Percentiles rank a stretch among this genome's conserved stretches.
Conservation (phyloP, 2,329 filamentous ascomycete genomes). For the Aureobasidium sp. region DNA sequence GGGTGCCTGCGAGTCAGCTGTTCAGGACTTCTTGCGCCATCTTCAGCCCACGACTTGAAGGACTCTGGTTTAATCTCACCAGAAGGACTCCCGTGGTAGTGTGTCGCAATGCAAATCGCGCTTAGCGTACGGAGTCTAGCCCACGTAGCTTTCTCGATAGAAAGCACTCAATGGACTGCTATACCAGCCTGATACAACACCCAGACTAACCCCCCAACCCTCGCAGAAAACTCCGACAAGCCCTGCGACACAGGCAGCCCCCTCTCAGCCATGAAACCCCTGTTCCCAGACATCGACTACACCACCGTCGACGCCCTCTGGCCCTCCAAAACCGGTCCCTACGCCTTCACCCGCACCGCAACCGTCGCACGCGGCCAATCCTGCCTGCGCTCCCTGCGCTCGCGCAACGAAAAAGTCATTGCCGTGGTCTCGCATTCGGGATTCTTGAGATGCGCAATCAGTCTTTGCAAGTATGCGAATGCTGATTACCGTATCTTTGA, state of each 20-base stretch:
- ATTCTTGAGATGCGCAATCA: constrained; percentile 51
- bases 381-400: constrained; percentile 42
- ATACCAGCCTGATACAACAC: not conserved
- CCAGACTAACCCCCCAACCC: not conserved
- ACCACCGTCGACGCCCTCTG: constrained; percentile 48
- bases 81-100: not conserved
- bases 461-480: constrained; percentile 43
- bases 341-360: constrained; percentile 45
- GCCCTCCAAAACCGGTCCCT: constrained; percentile 49
- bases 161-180: not conserved
- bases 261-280: constrained; percentile 33
- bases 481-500: constrained; percentile 57
- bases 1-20: not conserved
- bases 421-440: constrained; percentile 58
- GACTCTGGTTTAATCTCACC: not conserved
- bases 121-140: not conserved
- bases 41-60: not conserved
- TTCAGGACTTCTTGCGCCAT: not conserved
- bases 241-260: constrained; percentile 55
- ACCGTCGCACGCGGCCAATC: constrained; percentile 48
- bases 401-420: constrained; percentile 51
- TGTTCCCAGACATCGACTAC: constrained; percentile 52
- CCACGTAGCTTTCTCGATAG: no score
- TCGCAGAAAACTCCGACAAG: constrained; percentile 34
- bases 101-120: not conserved